Evolutionary conservation across 129 eudicot species (phyloP).

Genomic region (Helianthus tuberosus): DNA sequence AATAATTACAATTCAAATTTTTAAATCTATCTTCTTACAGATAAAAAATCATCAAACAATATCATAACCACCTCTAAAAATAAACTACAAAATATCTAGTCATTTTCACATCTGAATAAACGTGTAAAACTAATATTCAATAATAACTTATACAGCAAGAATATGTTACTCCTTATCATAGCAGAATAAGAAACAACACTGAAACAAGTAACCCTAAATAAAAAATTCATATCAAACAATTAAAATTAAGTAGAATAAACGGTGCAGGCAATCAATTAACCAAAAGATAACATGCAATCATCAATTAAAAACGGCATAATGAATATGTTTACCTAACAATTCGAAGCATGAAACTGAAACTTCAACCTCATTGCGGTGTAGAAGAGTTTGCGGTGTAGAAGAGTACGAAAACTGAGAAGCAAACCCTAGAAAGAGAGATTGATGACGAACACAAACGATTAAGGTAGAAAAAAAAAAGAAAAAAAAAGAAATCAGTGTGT

Average conservation of each 20-base stretch:
- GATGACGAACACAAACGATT: background rate
- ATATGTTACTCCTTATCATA: conserved; percentile 15
- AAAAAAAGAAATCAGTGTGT: background rate
- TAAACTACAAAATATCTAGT: conserved; percentile 1
- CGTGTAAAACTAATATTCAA: conserved; percentile 10
- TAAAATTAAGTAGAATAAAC: background rate
- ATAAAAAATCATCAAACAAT: too few species aligned
- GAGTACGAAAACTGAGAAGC: conserved; percentile 6
- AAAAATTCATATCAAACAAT: background rate
- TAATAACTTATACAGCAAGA: conserved; percentile 19
- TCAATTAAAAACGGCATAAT: background rate
- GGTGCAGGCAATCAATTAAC: background rate
- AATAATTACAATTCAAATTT: too few species aligned
- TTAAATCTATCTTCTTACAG: too few species aligned
- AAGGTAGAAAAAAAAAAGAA: conserved; percentile 3
- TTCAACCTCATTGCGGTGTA: conserved; percentile 26
- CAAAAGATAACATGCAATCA: background rate
- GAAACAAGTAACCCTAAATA: conserved; percentile 26
- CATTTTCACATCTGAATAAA: conserved; percentile 25
- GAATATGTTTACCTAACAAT: conserved; percentile 27
- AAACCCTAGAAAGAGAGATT: conserved; percentile 40
- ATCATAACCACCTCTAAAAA: too few species aligned
- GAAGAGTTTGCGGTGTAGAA: conserved; percentile 15
- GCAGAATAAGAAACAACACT: background rate
- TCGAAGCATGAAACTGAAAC: conserved; percentile 17